Percentiles rank a stretch among this genome's conserved stretches.
phyloP scores from a whole-genome alignment of 2,329 filamentous ascomycete species.

The Ascochyta rabiei region DNA sequence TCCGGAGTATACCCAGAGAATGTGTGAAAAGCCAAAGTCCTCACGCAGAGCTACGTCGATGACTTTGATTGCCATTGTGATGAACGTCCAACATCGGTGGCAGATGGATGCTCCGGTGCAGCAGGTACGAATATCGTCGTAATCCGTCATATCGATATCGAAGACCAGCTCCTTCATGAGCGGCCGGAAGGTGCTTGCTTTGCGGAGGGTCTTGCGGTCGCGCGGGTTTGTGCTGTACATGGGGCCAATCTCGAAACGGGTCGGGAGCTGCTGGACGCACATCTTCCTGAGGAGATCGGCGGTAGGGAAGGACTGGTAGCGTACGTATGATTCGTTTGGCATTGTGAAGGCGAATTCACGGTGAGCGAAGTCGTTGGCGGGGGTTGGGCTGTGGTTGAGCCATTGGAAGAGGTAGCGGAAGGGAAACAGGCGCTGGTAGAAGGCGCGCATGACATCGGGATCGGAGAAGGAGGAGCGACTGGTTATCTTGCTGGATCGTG shows the following conservation, averaged over 20 bases:
- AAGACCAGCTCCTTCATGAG: conserved; percentile 94
- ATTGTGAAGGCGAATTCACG: conserved; percentile 96
- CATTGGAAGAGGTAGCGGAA: conserved; percentile 96
- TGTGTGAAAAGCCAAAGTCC: conserved; percentile 95
- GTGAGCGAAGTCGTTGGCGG: conserved; percentile 86
- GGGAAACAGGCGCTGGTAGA: conserved; percentile 94
- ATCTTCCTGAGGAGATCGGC: conserved; percentile 84
- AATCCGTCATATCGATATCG: conserved; percentile 99
- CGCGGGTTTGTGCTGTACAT: conserved; percentile 93
- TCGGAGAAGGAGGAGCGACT: conserved; percentile 64
- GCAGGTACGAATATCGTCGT: conserved; percentile 95
- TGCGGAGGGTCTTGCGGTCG: conserved; percentile 86
- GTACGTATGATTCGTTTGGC: conserved; percentile 88
- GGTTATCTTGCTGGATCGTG: conserved; percentile 35
- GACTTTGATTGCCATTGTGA: conserved; percentile 96
- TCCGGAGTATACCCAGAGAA: conserved; percentile 98
- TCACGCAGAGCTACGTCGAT: conserved; percentile 85
- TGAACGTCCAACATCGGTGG: conserved; percentile 92
- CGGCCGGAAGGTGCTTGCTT: conserved; percentile 81
- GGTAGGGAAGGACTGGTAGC: conserved; percentile 82
- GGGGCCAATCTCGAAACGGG: conserved; percentile 98
- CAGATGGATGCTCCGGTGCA: conserved; percentile 95
- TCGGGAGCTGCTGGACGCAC: conserved; percentile 83
- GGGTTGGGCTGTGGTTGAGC: conserved; percentile 90
- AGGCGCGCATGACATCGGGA: conserved; percentile 85